These are phyloP conservation scores for Pleurotus ostreatus DNA, from an alignment of 768 basidiomycete species.

Conservation along the genomic window DNA sequence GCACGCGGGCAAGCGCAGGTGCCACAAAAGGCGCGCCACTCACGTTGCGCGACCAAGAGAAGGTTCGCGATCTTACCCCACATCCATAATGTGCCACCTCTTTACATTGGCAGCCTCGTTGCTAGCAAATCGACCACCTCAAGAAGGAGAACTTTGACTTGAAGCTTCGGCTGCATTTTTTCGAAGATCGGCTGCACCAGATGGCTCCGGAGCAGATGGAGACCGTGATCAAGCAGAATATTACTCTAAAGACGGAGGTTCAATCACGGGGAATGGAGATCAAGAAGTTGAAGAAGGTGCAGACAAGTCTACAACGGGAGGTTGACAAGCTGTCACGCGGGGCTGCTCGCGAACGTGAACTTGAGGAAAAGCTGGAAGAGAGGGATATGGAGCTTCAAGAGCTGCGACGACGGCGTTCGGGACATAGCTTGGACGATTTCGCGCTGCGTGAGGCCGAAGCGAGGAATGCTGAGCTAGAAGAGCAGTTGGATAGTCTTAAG, in stretches of 20 bases:
- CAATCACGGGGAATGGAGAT: constrained; percentile 87
- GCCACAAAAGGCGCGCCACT: constrained; percentile 47
- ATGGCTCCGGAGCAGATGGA: constrained; percentile 92
- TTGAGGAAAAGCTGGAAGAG: constrained; percentile 75
- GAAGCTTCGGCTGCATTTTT: constrained; percentile 92
- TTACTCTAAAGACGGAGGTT: constrained; percentile 89
- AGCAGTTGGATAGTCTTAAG: constrained; percentile 66
- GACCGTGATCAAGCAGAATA: constrained; percentile 87
- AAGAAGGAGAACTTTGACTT: constrained; percentile 98
- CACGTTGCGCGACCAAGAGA: constrained; percentile 94
- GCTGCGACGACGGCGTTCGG: constrained; percentile 46
- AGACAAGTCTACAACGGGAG: constrained; percentile 80
- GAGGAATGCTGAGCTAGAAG: constrained; percentile 66
- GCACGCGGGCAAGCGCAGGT: constrained; percentile 31
- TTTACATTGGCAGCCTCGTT: constrained; percentile 3
- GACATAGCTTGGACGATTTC: constrained; percentile 41
- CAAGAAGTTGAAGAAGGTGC: constrained; percentile 87
- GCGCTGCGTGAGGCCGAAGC: constrained; percentile 52
- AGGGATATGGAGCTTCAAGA: constrained; percentile 68
- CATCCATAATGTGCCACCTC: neutral
- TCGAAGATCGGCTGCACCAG: constrained; percentile 88
- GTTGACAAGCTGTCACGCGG: constrained; percentile 63
- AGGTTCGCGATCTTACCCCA: constrained; percentile 45
- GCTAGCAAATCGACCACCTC: constrained; percentile 87
- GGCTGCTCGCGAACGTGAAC: constrained; percentile 59